Conservation (phyloP, 352 stramenopile species). For the Aphanomyces astaci region DNA sequence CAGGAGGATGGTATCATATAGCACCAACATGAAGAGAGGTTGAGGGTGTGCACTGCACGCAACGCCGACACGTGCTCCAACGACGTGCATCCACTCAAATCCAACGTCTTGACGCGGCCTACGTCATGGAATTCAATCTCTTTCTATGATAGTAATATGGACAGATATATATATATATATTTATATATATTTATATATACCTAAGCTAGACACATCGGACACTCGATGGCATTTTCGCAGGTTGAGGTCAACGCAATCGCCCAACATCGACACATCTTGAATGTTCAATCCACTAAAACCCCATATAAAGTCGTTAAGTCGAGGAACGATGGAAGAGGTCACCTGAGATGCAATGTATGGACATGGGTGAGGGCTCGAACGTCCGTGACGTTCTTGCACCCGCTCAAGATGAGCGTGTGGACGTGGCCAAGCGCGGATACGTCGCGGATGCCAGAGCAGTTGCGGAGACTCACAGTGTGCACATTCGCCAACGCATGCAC, state of each 20-base stretch:
- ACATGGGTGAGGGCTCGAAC: conserved; percentile 39
- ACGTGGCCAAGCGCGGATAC: conserved; percentile 39
- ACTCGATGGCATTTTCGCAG: conserved; percentile 53
- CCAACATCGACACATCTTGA: conserved; percentile 34
- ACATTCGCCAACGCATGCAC: conserved; percentile 39
- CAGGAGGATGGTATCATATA: background rate
- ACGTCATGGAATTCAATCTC: background rate
- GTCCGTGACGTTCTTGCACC: conserved; percentile 54
- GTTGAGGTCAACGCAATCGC: conserved; percentile 40
- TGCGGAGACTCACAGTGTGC: conserved; percentile 42
- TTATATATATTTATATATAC: no score
- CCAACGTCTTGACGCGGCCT: conserved; percentile 36
- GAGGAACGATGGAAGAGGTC: no score
- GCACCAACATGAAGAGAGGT: conserved; percentile 15
- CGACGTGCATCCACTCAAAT: conserved; percentile 28
- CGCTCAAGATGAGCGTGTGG: conserved; percentile 40
- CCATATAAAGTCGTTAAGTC: no score
- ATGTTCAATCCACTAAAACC: conserved; percentile 40
- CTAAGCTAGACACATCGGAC: conserved; percentile 39
- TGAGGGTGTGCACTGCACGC: conserved; percentile 8
- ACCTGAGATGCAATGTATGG: conserved; percentile 38
- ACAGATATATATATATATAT: no score
- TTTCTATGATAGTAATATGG: background rate
- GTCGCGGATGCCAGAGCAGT: conserved; percentile 44
- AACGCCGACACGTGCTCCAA: conserved; percentile 1